Base-by-base conservation (phyloP, 805 yeast genomes). In the Myxozyma neglecta region DNA sequence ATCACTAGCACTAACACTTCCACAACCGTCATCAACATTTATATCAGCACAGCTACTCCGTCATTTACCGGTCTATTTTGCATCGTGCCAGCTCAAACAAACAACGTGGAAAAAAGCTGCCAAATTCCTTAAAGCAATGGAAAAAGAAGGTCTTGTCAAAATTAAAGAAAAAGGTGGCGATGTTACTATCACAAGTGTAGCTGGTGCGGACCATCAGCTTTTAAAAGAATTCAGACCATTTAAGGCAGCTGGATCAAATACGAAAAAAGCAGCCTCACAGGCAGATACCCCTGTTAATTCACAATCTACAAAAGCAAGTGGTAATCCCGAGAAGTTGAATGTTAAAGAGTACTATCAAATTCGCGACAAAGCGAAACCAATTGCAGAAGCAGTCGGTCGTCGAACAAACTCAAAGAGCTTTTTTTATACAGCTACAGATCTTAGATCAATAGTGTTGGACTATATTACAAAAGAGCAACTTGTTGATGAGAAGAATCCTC, bases 51-150 rank as follows among this genome's bases (percentile, higher is more conserved):
- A 85, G 68, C 76, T 92, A 13, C 79, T 85, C 63, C 83, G 82
- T 53, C 89, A 90, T 73, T 74, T 93, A n/a, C 96, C 97, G 1
- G 69, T 65, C 50, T 47, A 61, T 37, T 37, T 52, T 18, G 57
- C 64, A 37, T 45, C 56, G n/a, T 58, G 72, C 55, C 79, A 82
- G 0, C 81, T 88, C 57, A 92, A 91, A 73, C 87, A 85, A 70
- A 85, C 97, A 0, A 83, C 91, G 2, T 93, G 96, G 96, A 91
- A 89, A 73, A 93, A 93, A 71, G 84, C 93, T 3, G 82, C 91
- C 13, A 92, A 91, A 72, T 90, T 87, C 70, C 75, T 93, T 57
- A 93, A 90, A 71, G 85, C 88, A 6, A 90, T 92, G 86, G 97
- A 89, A 67, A 93, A 90, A 72, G 79, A 80, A 48, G 84, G 84